phyloP scores from a whole-genome alignment of 1,284 basidiomycete genomes.

The Melanopsichium pennsylvanicum region DNA sequence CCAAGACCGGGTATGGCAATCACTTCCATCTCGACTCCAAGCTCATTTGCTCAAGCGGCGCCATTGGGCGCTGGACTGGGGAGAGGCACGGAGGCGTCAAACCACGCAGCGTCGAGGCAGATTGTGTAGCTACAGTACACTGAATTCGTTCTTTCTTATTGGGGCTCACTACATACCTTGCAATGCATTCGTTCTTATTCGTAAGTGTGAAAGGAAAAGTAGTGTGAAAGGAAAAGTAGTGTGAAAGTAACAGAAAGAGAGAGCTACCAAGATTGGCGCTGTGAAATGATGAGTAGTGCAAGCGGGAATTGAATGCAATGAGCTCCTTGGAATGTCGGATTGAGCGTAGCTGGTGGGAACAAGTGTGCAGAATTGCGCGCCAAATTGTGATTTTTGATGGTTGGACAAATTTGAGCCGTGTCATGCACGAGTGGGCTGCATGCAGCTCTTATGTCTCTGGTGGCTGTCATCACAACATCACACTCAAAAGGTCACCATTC shows the following conservation, averaged over 20 bases:
- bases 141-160: not conserved
- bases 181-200: not conserved
- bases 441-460: not conserved
- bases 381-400: not conserved
- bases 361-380: not conserved
- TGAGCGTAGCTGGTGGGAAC: too few relatives aligned
- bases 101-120: constrained; percentile 15
- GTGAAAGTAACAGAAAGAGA: too few relatives aligned
- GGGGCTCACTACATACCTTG: not conserved
- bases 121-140: constrained; percentile 7
- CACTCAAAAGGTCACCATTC: not conserved
- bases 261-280: too few relatives aligned
- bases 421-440: not conserved
- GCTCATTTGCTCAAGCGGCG: constrained; percentile 24
- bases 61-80: constrained; percentile 28
- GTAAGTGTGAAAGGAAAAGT: too few relatives aligned
- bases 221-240: too few relatives aligned
- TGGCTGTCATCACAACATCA: too few relatives aligned
- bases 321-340: constrained; percentile 2
- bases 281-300: too few relatives aligned
- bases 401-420: not conserved
- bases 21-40: constrained; percentile 17
- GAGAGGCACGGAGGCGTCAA: constrained; percentile 11
- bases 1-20: constrained; percentile 23
- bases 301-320: too few relatives aligned